Base-by-base conservation (phyloP, 2,329 filamentous ascomycete genomes). In the Pestalotiopsis sp. region DNA sequence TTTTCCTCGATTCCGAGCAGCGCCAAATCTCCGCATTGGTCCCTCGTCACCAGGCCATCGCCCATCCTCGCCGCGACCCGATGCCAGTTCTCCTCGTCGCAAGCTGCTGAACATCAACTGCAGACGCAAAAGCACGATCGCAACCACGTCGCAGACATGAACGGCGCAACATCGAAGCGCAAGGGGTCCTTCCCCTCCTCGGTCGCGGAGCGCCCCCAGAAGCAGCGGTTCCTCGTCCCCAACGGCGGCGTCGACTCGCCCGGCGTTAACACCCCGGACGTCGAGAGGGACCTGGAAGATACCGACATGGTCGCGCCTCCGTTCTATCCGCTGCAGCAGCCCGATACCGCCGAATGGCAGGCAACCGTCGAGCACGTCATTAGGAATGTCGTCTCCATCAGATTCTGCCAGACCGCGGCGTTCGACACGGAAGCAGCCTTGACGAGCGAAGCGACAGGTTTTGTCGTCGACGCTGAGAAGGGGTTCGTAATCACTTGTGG, bases 391-490 rank as follows among this genome's bases (percentile, higher is more conserved):
- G 96, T 99, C 63, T 97, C 95, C n/a, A 98, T 99, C 75, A 92
- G 97, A 73, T 99, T 99, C 83, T 98, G 95, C 79, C 94, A 98
- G 85, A 98, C 96, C 0, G 97, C 93, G 79, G 94, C 95, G 26
- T 99, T 99, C 79, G 96, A 99, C 79, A 98, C 96, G n/a, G 96
- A 99, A 74, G 85, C 93, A 35, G 96, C 96, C 6, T 87, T 97
- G 79, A 94, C 94, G 20, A 98, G 94, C 75, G 96, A 99, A 82
- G 96, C 96, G 3, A 99, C 96, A 0, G 96, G 96, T 7, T 99
- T 99, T 77, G 94, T 99, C 17, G 96, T 99, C 26, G 96, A 99
- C 82, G 93, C 96, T 4, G 91, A 97, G 81, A 90, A 89, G 78
- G 96, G 96, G 78, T 92, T 83, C 74, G 91, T 83, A 24, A 14